Evolutionary conservation across 352 stramenopile genomes (phyloP), one percentile per base, ranked within the genome.

Genomic region (Phytopythium mirpurense): DNA sequence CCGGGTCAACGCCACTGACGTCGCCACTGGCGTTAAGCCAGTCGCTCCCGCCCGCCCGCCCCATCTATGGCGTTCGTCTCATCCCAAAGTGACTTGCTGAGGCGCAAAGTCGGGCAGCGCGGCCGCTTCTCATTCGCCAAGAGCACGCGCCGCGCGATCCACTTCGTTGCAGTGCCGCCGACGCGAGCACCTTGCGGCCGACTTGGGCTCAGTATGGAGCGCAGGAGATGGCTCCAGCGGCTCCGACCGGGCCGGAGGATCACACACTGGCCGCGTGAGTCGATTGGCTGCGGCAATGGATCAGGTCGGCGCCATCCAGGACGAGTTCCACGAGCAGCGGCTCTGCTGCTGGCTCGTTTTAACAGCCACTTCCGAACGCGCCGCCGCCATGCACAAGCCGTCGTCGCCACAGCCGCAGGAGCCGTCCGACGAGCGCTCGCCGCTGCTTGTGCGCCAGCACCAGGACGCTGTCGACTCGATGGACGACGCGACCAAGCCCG

Each of bases 401-500:
- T 8, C 5, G 26, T n/a, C 24, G 31, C 6, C 9, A 2, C 8
- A 51, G 32, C 32, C 32, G 11, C n/a, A n/a, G n/a, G 7, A 2
- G 32, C 32, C 27, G 4, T 38, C n/a, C n/a, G 48, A 35, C 7
- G 65, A 78, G 47, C 51, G 51, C 24, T 64, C 68, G 29, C 57
- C 59, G 42, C 49, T 74, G 51, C 57, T n/a, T n/a, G n/a, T 74
- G 36, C 54, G 59, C 21, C 47, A 56, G 15, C 24, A 42, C 21
- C 26, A 26, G 11, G 32, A 50, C 2, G 42, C 54, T n/a, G 37
- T 42, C 27, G 44, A 49, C 31, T 35, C 26, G 8, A 32, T 47
- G 16, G 61, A 64, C 26, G 51, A 72, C 40, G 65, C 70, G 23
- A 56, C 48, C 12, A 44, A 59, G 15, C 57, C 68, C 12, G 52